Base-by-base conservation (phyloP, 2,329 filamentous ascomycete genomes). In the Achaetomium macrosporum region DNA sequence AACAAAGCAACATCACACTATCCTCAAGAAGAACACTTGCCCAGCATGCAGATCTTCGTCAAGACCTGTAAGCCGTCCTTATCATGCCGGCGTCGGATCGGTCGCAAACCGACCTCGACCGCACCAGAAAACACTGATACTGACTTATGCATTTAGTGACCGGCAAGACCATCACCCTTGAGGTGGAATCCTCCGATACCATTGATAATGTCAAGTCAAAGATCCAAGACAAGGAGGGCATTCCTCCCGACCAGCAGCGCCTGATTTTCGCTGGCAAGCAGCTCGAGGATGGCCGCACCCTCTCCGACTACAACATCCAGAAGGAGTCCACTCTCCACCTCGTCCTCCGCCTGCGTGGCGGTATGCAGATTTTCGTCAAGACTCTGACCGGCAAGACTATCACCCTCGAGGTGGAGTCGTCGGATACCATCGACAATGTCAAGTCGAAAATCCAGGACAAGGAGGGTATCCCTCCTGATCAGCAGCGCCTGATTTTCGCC, bases 391-490 rank as follows among this genome's bases (percentile, higher is more conserved):
- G 90, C 64, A 96, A 96, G 80, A 96, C 90, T 48, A 95, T 95
- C 68, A 95, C 90, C 7, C 78, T 95, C 2, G 90, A 95, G 74
- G 89, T 95, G 1, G 89, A 95, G 71, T 90, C 86, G 0, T 88
- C 83, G 1, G 90, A 95, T 64, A 95, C 90, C 39, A 95, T 95
- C 72, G 90, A 96, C 77, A 96, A 96, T 58, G 91, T 96, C 37
- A 96, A 96, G 83, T 84, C 81, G 47, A 96, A 96, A 82, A 96
- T 96, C 41, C 91, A 96, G 73, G 91, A 96, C 67, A 96, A 96
- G 82, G 91, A 96, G 73, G 91, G 91, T 25, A 96, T 96, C 52
- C 92, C 91, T 43, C 91, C 91, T 11, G 91, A 96, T 68, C 91
- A 97, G 74, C 91, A 96, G 77, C 92, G 91, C 64, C 73, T 96